These are phyloP conservation scores for Acer campestre DNA, from an alignment of 345 rosid species.

Conservation along the genomic window DNA sequence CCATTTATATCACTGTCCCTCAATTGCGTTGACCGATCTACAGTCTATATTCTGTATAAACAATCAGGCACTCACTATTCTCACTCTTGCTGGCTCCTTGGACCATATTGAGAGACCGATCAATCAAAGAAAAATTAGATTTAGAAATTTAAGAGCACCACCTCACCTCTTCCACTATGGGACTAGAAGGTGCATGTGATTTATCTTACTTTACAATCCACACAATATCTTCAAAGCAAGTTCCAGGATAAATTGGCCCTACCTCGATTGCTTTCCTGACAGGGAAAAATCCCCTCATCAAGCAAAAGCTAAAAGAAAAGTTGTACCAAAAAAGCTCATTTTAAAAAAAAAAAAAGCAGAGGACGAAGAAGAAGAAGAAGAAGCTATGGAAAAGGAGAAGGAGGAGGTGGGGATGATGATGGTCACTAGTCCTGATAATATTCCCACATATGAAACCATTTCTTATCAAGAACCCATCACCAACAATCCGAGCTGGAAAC, in stretches of 20 bases:
- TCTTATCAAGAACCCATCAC: conserved; percentile 32
- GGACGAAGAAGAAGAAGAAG: conserved; percentile 17
- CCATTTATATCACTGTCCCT: conserved; percentile 9
- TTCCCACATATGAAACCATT: conserved; percentile 26
- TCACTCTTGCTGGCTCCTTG: too few relatives aligned
- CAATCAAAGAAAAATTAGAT: background rate
- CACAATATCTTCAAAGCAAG: conserved; percentile 34
- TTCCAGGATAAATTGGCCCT: conserved; percentile 36
- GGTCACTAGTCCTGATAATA: conserved; percentile 39
- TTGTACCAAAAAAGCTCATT: conserved; percentile 13
- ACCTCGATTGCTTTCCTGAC: conserved; percentile 40
- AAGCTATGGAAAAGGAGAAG: conserved; percentile 31
- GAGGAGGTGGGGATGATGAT: conserved; percentile 54
- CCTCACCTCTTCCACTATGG: conserved; percentile 18
- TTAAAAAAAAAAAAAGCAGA: conserved; percentile 18
- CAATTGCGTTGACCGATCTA: background rate
- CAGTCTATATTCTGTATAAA: too few relatives aligned
- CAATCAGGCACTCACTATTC: too few relatives aligned
- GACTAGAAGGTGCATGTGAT: conserved; percentile 47
- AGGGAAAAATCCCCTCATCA: conserved; percentile 34
- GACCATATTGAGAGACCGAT: background rate
- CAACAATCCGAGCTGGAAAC: conserved; percentile 68
- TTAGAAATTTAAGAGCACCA: conserved; percentile 13
- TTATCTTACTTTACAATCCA: conserved; percentile 40
- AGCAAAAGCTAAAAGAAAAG: conserved; percentile 21